phyloP scores from a whole-genome alignment of 345 rosid genomes.

The Rhodomyrtus tomentosa region DNA sequence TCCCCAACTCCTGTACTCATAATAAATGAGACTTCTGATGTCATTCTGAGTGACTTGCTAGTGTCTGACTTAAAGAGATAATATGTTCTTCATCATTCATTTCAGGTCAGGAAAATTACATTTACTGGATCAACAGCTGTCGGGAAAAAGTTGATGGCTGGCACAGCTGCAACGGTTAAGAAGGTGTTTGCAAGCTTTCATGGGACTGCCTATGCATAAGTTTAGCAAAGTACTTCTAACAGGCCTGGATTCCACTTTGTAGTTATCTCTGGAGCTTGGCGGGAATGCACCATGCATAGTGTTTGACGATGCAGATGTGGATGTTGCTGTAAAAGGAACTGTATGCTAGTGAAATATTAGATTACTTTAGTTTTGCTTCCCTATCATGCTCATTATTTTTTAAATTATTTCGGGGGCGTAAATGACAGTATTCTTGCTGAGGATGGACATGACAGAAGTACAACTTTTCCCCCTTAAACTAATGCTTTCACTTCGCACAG shows the following conservation, averaged over 20 bases:
- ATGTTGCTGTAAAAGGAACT: slow-evolving; percentile 91
- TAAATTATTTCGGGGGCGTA: not conserved
- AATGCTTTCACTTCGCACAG: slow-evolving; percentile 19
- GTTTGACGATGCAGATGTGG: slow-evolving; percentile 90
- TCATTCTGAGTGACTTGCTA: not conserved
- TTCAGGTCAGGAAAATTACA: slow-evolving; percentile 84
- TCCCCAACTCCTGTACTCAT: not conserved
- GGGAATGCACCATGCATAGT: slow-evolving; percentile 98
- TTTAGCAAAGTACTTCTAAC: not conserved
- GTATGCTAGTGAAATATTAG: slow-evolving; percentile 31
- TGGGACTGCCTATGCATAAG: not conserved
- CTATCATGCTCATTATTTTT: not conserved
- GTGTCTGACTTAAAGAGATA: not conserved
- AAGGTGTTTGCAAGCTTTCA: slow-evolving; percentile 33
- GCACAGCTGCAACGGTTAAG: slow-evolving; percentile 89
- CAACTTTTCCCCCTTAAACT: not conserved
- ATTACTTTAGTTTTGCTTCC: not conserved
- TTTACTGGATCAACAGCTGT: slow-evolving; percentile 97
- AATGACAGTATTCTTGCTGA: not conserved
- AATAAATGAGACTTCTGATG: not conserved
- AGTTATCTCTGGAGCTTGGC: slow-evolving; percentile 94
- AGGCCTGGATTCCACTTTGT: slow-evolving; percentile 1
- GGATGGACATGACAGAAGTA: not conserved
- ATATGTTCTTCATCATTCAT: slow-evolving; percentile 2
- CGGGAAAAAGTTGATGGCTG: slow-evolving; percentile 96